These are phyloP conservation scores for Annulohypoxylon moriforme DNA, from an alignment of 495 filamentous ascomycete species.

Conservation along the genomic window DNA sequence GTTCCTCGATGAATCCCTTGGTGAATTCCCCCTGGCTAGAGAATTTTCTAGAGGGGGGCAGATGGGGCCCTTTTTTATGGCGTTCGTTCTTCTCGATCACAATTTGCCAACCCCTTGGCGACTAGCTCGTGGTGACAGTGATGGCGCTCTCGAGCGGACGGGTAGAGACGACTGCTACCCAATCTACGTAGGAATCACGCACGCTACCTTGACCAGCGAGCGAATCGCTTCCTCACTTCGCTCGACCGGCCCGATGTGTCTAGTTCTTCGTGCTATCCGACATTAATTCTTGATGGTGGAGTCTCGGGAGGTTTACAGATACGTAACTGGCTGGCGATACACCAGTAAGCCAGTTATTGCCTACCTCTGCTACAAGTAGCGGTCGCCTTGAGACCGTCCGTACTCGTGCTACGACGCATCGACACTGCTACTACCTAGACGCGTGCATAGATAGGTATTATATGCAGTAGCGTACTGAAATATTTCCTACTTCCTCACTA, in stretches of 20 bases:
- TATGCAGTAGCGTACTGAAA: constrained; percentile 38
- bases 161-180: constrained; percentile 42
- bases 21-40: neutral
- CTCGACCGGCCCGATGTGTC: constrained; percentile 41
- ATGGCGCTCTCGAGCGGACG: constrained; percentile 31
- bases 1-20: constrained; percentile 7
- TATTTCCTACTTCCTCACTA: constrained; percentile 16
- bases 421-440: constrained; percentile 20
- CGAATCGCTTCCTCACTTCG: constrained; percentile 25
- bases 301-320: constrained; percentile 22
- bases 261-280: constrained; percentile 28
- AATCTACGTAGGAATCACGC: constrained; percentile 26
- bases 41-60: constrained; percentile 19
- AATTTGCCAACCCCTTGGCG: constrained; percentile 25
- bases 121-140: neutral
- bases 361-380: neutral
- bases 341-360: neutral
- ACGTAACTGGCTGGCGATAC: constrained; percentile 19
- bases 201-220: constrained; percentile 20
- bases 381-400: neutral
- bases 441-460: constrained; percentile 35
- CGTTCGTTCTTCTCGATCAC: constrained; percentile 15
- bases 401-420: constrained; percentile 24
- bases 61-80: constrained; percentile 16
- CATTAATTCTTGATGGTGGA: constrained; percentile 27